Evolutionary conservation across 202 grass and related monocot genomes (phyloP).

Genomic region (Bolboschoenoplectus hybrid): DNA sequence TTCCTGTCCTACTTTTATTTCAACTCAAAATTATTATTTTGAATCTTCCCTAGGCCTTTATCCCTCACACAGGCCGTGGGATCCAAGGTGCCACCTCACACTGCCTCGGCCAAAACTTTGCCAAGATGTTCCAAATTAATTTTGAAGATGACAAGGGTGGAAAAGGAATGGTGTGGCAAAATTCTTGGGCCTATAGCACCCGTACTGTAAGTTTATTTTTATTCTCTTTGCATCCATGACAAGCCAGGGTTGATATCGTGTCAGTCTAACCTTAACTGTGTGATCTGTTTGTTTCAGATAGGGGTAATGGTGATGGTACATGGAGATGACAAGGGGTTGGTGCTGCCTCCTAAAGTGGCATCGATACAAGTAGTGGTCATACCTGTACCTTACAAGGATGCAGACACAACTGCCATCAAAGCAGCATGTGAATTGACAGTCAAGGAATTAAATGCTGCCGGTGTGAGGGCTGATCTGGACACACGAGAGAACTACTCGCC

Average conservation of each 20-base stretch:
- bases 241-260: not conserved
- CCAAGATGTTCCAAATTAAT: constrained; percentile 97
- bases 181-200: constrained; percentile 98
- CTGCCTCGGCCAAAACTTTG: constrained; percentile 97
- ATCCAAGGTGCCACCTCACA: constrained; percentile 98
- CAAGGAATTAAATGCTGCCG: constrained; percentile 55
- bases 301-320: constrained; percentile 98
- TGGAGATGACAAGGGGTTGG: constrained; percentile 95
- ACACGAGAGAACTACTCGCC: constrained; percentile 91
- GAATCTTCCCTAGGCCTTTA: constrained; percentile 62
- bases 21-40: constrained; percentile 13
- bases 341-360: constrained; percentile 90
- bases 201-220: constrained; percentile 75
- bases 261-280: not conserved
- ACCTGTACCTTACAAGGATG: constrained; percentile 93
- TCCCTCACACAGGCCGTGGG: constrained; percentile 90
- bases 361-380: constrained; percentile 81
- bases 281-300: constrained; percentile 49
- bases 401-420: constrained; percentile 77
- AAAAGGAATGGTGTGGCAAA: constrained; percentile 97
- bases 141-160: constrained; percentile 90
- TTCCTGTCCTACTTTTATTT: constrained; percentile 14
- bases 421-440: constrained; percentile 66
- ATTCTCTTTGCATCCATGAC: constrained; percentile 10
- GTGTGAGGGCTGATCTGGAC: constrained; percentile 67